A percentile compares a stretch with the other conserved stretches of the same genome.
phyloP scores from a whole-genome alignment of 306 rosid genomes.

The Ziziphus jujuba region DNA sequence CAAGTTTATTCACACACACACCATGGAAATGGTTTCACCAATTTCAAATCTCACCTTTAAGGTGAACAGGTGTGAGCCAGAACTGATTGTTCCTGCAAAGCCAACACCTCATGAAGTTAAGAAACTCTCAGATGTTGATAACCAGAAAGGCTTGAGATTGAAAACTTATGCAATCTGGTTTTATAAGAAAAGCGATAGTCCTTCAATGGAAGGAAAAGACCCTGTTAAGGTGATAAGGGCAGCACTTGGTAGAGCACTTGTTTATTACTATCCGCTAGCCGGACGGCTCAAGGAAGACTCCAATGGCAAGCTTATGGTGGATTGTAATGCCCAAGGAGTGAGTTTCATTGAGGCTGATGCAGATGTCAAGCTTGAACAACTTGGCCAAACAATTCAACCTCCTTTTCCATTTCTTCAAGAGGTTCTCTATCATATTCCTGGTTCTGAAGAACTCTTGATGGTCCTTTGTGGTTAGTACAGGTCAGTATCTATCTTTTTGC shows the following conservation, averaged over 20 bases:
- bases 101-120: no score
- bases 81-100: no score
- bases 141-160: neutral
- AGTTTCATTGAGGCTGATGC: slow-evolving; percentile 24
- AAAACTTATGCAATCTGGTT: no score
- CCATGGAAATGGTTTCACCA: no score
- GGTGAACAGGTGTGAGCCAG: no score
- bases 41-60: no score
- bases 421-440: slow-evolving; percentile 19
- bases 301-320: slow-evolving; percentile 22
- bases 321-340: slow-evolving; percentile 31
- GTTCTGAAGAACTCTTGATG: neutral
- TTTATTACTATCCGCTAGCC: slow-evolving; percentile 36
- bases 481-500: neutral
- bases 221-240: slow-evolving; percentile 19
- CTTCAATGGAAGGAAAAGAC: neutral
- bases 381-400: slow-evolving; percentile 19
- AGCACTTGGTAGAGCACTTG: slow-evolving; percentile 22
- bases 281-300: slow-evolving; percentile 31
- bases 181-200: no score
- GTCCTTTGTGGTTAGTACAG: slow-evolving; percentile 25
- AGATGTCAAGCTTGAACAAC: slow-evolving; percentile 12
- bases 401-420: slow-evolving; percentile 26
- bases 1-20: no score
- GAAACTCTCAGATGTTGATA: no score